phyloP scores from a whole-genome alignment of 495 filamentous ascomycete genomes.

The Daldinia concentrica region DNA sequence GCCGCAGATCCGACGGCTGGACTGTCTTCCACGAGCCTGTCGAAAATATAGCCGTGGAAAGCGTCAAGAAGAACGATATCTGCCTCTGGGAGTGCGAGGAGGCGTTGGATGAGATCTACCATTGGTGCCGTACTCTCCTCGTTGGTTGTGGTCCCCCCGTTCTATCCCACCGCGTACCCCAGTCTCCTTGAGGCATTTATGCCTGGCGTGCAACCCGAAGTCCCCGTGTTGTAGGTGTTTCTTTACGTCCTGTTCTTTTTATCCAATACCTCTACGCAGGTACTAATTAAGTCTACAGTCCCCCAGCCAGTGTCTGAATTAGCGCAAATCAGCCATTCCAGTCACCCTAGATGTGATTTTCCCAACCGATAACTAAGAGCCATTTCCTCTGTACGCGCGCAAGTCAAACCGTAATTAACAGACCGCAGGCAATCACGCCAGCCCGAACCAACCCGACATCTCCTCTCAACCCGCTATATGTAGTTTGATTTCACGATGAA shows the following conservation, averaged over 20 bases:
- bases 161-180: too few species aligned
- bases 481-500: neutral
- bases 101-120: neutral
- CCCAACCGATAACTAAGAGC: too few species aligned
- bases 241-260: neutral
- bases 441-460: neutral
- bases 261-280: neutral
- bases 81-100: constrained; percentile 14
- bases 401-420: neutral
- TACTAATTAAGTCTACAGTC: neutral
- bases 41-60: neutral
- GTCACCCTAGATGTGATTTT: too few species aligned
- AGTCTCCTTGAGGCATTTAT: too few species aligned
- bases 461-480: neutral
- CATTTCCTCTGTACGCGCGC: neutral
- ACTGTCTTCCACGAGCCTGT: neutral
- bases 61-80: neutral
- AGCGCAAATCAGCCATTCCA: too few species aligned
- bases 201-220: too few species aligned
- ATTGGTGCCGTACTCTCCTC: neutral
- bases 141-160: too few species aligned
- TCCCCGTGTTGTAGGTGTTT: neutral
- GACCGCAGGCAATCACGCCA: neutral
- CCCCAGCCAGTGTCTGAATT: too few species aligned
- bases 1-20: neutral